Base-by-base conservation (phyloP, 1,284 basidiomycete genomes). In the Ustilago curta region DNA sequence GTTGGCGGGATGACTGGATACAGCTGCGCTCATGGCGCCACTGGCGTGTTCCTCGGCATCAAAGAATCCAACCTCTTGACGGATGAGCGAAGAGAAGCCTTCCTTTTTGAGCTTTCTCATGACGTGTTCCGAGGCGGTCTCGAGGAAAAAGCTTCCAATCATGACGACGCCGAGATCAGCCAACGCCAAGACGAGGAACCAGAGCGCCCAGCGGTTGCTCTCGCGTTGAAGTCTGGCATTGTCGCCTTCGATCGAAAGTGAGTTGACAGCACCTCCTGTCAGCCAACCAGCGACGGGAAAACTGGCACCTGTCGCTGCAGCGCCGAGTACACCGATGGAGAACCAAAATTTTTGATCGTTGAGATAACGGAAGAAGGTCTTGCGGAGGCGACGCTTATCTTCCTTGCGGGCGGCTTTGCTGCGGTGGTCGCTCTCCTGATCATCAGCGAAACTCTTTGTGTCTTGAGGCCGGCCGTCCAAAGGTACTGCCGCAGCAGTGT, bases 1-100 rank as follows among this genome's bases (percentile, higher is more conserved):
- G 43, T 85, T 84, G 18, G 79, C 54, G 0, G 86, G 83, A 53
- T 86, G 82, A 21, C 68, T 78, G 11, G 83, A 78, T 8, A 86
- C 78, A 8, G 83, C 81, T 8, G 86, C 81, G 18, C 85, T 86
- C 49, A 87, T 83, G 12, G 79, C 80, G 8, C 87, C 87, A 37
- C 82, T 78, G 0, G 82, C 83, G 16, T 84, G 78, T n/a, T 84
- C 78, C 31, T 83, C 80, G 2, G 70, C 49, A 42, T 84, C 83
- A 55, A 84, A 84, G 53, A 78, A 84, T 31, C 80, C 81, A 31
- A 84, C 78, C 49, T 84, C 83, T 43, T 83, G 83, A 5, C 70
- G 59, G 21, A 83, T 65, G 21, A 84, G 54, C 3, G 81, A 74
- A 8, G 60, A 56, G 8, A 84, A 71, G 16, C 78, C 76, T 27